phyloP scores from a whole-genome alignment of 352 stramenopile species.

The Phytophthora megakarya region DNA sequence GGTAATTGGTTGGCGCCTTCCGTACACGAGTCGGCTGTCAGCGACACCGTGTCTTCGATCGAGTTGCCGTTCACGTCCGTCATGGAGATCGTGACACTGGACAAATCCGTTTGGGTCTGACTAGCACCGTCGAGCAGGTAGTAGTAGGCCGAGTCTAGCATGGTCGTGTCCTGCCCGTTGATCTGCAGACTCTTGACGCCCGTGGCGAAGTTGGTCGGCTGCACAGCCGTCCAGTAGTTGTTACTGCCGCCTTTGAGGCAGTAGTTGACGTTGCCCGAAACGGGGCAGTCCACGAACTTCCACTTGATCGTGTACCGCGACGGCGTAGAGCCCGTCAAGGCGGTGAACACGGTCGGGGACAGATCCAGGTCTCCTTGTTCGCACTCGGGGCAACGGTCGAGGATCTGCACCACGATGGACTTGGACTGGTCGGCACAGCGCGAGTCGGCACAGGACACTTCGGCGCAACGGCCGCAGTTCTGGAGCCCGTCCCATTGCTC shows the following conservation, averaged over 20 bases:
- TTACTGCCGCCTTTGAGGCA: conserved; percentile 62
- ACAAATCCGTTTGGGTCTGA: conserved; percentile 41
- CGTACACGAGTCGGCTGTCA: conserved; percentile 54
- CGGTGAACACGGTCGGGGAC: conserved; percentile 47
- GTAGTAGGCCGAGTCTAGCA: conserved; percentile 75
- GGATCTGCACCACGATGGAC: conserved; percentile 59
- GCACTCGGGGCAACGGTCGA: conserved; percentile 80
- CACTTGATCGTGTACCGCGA: conserved; percentile 50
- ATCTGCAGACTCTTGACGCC: conserved; percentile 50
- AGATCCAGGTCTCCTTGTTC: conserved; percentile 64
- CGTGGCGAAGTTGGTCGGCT: conserved; percentile 47
- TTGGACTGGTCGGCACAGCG: conserved; percentile 48
- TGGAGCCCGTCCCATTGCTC: conserved; percentile 60
- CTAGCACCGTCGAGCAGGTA: conserved; percentile 52
- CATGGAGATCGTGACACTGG: conserved; percentile 43
- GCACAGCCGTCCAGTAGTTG: conserved; percentile 50
- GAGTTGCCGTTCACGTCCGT: conserved; percentile 64
- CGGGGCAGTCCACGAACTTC: conserved; percentile 58
- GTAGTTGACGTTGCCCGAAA: conserved; percentile 54
- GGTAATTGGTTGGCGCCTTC: conserved; percentile 56
- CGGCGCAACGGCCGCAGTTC: conserved; percentile 70
- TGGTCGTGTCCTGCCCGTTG: conserved; percentile 61
- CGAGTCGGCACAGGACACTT: conserved; percentile 64
- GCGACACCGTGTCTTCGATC: conserved; percentile 64
- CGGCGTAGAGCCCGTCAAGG: conserved; percentile 48